Base-by-base conservation (phyloP, 2,329 filamentous ascomycete genomes). In the Aspergillus melleus region DNA sequence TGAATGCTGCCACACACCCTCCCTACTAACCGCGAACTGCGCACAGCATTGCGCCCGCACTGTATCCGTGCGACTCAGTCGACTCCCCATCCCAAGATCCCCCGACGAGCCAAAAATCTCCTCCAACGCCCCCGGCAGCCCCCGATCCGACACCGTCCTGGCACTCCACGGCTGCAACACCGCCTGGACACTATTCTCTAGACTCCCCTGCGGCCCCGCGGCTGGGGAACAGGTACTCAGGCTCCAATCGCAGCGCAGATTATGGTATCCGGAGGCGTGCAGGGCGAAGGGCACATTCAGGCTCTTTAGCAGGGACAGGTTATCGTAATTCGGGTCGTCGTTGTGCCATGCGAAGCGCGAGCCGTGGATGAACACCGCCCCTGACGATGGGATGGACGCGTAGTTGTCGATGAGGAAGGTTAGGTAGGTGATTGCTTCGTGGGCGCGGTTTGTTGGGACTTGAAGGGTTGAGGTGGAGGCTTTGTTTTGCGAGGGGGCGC, bases 11-110 rank as follows among this genome's bases (percentile, higher is more conserved):
- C 76, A 79, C 19, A 85, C 77, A 19, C 77, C 74, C 12, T 80
- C 75, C 5, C 80, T 72, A 3, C 79, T 75, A 22, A 85, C 82
- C 12, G 80, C 81, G 67, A 85, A 86, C 62, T 85, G 84, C 11
- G 83, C 83, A 71, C 83, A 86, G 67, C 84, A 86, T 69, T 83
- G 78, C 49, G 78, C 73, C 57, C 79, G 67, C 62, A 83, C 39
- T 59, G 79, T 67, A 77, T 81, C 68, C 71, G 74, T 68, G 64
- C 78, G 63, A 65, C 77, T 76, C 58, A 81, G 65, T 8, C 36
- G 14, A n/a, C 36, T 42, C 16, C 12, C 36, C 36, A 11, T 42
- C 63, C 14, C 72, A 64, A 22, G 3, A 22, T 22, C 22, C 22
- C 22, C 22, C 22, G 22, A 22, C 4, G 22, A 4, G 22, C 19